Conservation (phyloP, 169 alveolate genomes). For the Amoebophrya sp. region DNA sequence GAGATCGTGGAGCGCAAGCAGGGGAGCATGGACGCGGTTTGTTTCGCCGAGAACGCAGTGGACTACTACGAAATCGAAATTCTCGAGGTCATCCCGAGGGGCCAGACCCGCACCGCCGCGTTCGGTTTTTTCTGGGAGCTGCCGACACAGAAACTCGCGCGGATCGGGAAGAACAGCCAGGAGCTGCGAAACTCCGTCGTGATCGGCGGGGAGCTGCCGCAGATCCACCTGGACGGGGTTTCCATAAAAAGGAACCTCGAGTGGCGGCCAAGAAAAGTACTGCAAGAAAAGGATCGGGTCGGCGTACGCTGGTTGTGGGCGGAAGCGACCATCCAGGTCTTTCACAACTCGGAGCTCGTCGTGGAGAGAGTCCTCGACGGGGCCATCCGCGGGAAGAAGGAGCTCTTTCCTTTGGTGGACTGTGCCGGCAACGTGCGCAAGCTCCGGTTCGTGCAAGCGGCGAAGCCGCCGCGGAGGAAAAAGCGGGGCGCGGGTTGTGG, state of each 20-base stretch:
- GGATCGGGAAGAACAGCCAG: not conserved
- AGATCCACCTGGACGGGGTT: not conserved
- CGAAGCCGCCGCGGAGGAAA: not conserved
- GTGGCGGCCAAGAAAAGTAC: not conserved
- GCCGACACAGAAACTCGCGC: not conserved
- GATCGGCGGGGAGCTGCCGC: not conserved
- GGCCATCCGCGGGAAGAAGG: not conserved
- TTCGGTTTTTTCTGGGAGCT: not conserved
- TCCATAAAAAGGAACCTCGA: not conserved
- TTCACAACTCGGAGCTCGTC: not conserved
- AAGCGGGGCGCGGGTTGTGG: not conserved
- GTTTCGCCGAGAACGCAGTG: not conserved
- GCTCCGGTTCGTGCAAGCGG: not conserved
- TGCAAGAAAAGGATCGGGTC: not conserved
- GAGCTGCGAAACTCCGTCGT: not conserved
- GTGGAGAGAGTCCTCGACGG: not conserved
- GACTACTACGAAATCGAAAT: not conserved
- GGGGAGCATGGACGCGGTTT: not conserved
- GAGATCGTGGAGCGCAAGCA: no score
- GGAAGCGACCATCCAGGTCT: not conserved
- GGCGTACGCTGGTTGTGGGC: not conserved
- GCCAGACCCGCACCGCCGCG: not conserved
- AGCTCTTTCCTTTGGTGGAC: not conserved
- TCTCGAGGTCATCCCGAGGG: not conserved
- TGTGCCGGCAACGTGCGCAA: not conserved